Evolutionary conservation across 2,329 filamentous ascomycete species (phyloP), one percentile per base, ranked within the genome.

Genomic region (Rhynchosporium agropyri): DNA sequence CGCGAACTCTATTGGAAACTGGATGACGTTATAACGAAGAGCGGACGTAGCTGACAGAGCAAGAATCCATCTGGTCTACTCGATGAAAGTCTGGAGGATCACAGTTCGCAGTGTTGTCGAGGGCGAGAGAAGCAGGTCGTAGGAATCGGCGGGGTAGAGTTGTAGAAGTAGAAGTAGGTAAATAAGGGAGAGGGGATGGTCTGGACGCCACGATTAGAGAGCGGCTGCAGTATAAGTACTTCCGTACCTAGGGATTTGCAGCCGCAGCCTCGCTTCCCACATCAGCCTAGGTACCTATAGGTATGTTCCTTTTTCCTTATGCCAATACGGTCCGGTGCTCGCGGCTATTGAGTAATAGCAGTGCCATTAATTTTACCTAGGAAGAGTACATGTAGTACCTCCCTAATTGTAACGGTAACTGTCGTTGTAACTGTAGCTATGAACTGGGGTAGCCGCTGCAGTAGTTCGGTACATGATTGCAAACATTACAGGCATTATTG

Each of bases 31-130:
- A 54, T 61, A 61, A 65, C 43, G 54, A 60, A 36, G 33, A 33
- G 38, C 43, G 28, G 33, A 31, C n/a, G 29, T 28, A 38, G 9
- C 8, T n/a, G 50, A 26, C 26, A 55, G 56, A 53, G 28, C 60
- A 28, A 58, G 63, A 57, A 62, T 53, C 63, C 63, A 65, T 65
- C 43, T 59, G 58, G 48, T 58, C 58, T 45, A 29, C 36, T 31
- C 29, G 15, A 20, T 29, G 28, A 26, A 45, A 60, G 38, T 57
- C 57, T 57, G 46, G 43, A 60, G 29, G 38, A 29, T 56, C 20
- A 64, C 36, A 28, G 55, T 48, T 63, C 42, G 56, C 10, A 43
- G 51, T 45, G 29, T 20, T 20, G 20, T 20, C 20, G 20, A 20
- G 20, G 20, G 20, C 20, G 20, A 59, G 45, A 55, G 53, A 20